Base-by-base conservation (phyloP, 306 rosid species). In the Cucurbita ficifolia region DNA sequence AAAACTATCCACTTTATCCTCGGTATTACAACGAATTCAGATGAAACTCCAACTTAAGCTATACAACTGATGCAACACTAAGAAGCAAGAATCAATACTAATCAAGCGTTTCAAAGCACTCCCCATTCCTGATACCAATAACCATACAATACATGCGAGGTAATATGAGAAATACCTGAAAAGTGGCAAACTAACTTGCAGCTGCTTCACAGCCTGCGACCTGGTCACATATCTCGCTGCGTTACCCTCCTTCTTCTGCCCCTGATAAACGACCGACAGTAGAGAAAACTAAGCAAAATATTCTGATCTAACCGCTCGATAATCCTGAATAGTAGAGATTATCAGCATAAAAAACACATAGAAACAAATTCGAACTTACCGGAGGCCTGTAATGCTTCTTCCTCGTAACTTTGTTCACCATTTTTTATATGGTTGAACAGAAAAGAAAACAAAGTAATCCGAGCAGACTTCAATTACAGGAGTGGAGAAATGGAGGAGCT, bases 241-340 rank as follows among this genome's bases (percentile, higher is more conserved):
- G 76, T 91, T 91, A 7, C 99, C 97, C 75, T 94, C 99, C 88
- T 91, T 91, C 33, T 94, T 94, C 96, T 94, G 84, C 45, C 99
- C 97, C 97, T 94, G 84, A 63, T 11, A 14, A 18, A 36, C 14
- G 36, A 22, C 24, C 2, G 9, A 10, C 24, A 1, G 17, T 43
- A 8, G 43, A 8, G 35, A 56, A 14, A 57, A 45, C 35, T n/a
- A 18, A 51, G 46, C 57, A 21, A 22, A 48, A 2, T 10, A 24
- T 8, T 5, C n/a, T 1, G 19, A n/a, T 49, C 49, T 43, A 65
- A 36, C 57, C 24, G 17, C 40, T 49, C 29, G 35, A 57, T 1
- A 53, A 73, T 53, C 65, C 53, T 21, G 16, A 36, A 53, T 5
- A 33, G 5, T 38, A 60, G 40, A 6, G 6, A 46, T 59, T 35